Percentiles rank a stretch among this genome's conserved stretches.
Conservation (phyloP, 768 basidiomycete species). For the Porpolomopsis calyptriformis region DNA sequence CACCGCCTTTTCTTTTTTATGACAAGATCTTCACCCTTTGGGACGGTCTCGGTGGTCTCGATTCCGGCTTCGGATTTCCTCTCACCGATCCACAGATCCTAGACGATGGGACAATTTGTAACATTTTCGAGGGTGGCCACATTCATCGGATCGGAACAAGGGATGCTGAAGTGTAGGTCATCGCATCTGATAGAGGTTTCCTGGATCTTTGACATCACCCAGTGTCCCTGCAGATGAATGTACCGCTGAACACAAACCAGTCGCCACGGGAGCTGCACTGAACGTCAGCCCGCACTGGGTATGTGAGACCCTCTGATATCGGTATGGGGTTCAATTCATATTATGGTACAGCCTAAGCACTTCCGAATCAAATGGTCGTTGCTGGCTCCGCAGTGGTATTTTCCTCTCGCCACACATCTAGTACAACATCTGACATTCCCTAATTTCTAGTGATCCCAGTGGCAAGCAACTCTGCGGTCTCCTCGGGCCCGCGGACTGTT, state of each 20-base stretch:
- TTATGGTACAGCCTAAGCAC: not conserved
- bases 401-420: not conserved
- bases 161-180: conserved; percentile 1
- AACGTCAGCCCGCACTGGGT: not conserved
- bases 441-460: not conserved
- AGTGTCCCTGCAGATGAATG: conserved; percentile 2
- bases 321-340: not conserved
- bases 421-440: not conserved
- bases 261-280: not conserved
- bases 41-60: not conserved
- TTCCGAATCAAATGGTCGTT: conserved; percentile 3
- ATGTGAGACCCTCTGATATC: not conserved
- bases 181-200: not conserved
- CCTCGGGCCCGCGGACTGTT: not conserved
- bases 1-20: not conserved
- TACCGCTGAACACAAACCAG: not conserved
- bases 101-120: conserved; percentile 1
- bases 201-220: too few species aligned
- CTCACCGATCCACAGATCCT: conserved; percentile 1
- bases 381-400: conserved; percentile 1
- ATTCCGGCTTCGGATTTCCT: conserved; percentile 1
- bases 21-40: not conserved
- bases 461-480: conserved; percentile 2
- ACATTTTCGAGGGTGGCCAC: conserved; percentile 4
- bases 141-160: not conserved